Evolutionary conservation across 2,329 filamentous ascomycete species (phyloP).

Genomic region (Ophiosphaerella korrae): DNA sequence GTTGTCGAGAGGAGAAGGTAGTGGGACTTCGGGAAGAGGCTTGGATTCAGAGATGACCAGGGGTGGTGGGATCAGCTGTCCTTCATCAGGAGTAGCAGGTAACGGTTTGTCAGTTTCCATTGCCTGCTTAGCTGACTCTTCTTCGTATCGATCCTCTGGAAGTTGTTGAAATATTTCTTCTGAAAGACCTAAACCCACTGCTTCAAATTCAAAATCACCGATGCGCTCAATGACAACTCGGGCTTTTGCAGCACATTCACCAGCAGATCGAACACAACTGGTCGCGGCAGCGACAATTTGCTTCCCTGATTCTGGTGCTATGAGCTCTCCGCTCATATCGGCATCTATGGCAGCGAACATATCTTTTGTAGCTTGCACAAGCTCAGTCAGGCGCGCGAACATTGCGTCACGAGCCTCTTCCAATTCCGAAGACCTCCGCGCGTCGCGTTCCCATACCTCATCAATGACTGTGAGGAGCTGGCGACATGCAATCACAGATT

Average conservation of each 20-base stretch:
- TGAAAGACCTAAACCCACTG: conserved; percentile 50
- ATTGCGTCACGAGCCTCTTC: conserved; percentile 73
- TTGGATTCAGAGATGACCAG: conserved; percentile 63
- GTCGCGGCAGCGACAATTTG: conserved; percentile 79
- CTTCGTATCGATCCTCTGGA: conserved; percentile 14
- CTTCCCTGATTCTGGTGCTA: conserved; percentile 79
- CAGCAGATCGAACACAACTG: conserved; percentile 84
- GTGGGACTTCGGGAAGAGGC: conserved; percentile 69
- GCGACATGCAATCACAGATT: conserved; percentile 81
- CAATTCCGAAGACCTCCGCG: conserved; percentile 68
- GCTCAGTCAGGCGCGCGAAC: conserved; percentile 77
- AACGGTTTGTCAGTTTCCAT: conserved; percentile 46
- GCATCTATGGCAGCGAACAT: conserved; percentile 72
- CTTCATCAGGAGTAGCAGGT: conserved; percentile 44
- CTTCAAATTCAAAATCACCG: conserved; percentile 81
- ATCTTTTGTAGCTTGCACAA: conserved; percentile 81
- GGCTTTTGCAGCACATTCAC: conserved; percentile 87
- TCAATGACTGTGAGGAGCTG: conserved; percentile 80
- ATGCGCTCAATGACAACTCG: conserved; percentile 85
- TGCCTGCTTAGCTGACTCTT: conserved; percentile 10
- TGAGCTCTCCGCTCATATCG: conserved; percentile 74
- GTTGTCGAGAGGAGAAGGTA: conserved; percentile 43
- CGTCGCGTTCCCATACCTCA: conserved; percentile 78
- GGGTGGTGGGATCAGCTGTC: conserved; percentile 48
- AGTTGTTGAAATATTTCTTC: conserved; percentile 44